Evolutionary conservation across 345 rosid species (phyloP).

Genomic region (Camelina neglecta): DNA sequence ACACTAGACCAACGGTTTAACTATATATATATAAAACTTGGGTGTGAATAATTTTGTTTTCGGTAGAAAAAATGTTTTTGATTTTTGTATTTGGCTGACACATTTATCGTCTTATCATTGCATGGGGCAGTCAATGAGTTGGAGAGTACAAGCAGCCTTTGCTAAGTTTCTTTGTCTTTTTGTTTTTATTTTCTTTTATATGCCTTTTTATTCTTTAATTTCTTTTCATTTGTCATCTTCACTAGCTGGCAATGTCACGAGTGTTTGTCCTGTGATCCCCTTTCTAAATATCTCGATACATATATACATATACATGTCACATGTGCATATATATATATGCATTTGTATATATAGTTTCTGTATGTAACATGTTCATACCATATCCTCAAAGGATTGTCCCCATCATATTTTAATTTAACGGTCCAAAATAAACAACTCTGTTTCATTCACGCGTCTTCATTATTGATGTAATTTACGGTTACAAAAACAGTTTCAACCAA

Average conservation of each 20-base stretch:
- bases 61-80: constrained; percentile 1
- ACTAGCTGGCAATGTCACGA: constrained; percentile 55
- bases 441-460: constrained; percentile 37
- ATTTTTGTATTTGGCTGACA: constrained; percentile 44
- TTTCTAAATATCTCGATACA: constrained; percentile 45
- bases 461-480: constrained; percentile 16
- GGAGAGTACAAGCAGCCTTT: constrained; percentile 51
- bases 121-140: constrained; percentile 51
- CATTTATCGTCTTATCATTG: constrained; percentile 42
- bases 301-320: constrained; percentile 33
- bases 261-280: constrained; percentile 49
- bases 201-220: constrained; percentile 45
- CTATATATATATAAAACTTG: constrained; percentile 6
- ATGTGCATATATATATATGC: constrained; percentile 26
- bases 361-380: constrained; percentile 39
- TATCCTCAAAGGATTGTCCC: constrained; percentile 34
- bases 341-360: not conserved
- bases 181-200: constrained; percentile 49
- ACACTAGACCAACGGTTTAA: constrained; percentile 27
- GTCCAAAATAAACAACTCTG: constrained; percentile 33
- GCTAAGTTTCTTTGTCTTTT: constrained; percentile 48
- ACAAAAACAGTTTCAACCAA: not conserved
- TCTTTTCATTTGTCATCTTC: constrained; percentile 48
- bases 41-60: constrained; percentile 23
- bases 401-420: constrained; percentile 34